Base-by-base conservation (phyloP, 495 filamentous ascomycete species). In the Aspergillus coremiiformis region DNA sequence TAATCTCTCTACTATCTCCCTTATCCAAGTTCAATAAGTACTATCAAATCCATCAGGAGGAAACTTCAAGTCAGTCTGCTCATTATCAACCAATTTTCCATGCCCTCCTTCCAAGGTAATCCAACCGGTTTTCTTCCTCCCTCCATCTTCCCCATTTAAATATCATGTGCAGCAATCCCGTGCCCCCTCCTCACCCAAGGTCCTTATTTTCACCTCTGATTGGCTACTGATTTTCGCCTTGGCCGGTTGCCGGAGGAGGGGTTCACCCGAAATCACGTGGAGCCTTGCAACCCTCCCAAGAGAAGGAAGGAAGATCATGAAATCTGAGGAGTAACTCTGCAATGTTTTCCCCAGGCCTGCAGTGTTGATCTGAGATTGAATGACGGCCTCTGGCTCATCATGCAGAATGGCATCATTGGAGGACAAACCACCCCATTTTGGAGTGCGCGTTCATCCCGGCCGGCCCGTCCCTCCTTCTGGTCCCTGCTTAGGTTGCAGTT, bases 141-240 rank as follows among this genome's bases (percentile, higher is more conserved):
- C 54, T 51, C 56, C 56, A 55, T 52, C 43, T 47, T 43, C 41
- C 39, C 33, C 0, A 53, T 47, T 37, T 20, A 26, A 26, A 58
- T 63, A 62, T 73, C 71, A 76, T 67, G 69, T 72, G 71, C 62
- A 57, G 47, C 39, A 54, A 64, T 71, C 71, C 70, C 71, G 70
- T 73, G 72, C 67, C 69, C 60, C 66, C 66, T 63, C 64, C 53
- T 59, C 57, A 53, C 30, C 60, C 56, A 57, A 61, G 49, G 20
- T 30, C 29, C 37, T 44, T 3, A 24, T 33, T 27, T 12, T 6
- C 9, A 0, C 5, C 10, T 27, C 44, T 71, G 61, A 75, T 75
- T 75, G 68, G 71, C 46, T 44, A 26, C 26, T 52, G 24, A 44
- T 43, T 39, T 32, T 51, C 29, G 26, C 51, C 54, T 39, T 37